These are phyloP conservation scores for Dendrobium huoshanense DNA, from an alignment of 106 monocot species.

Conservation along the genomic window DNA sequence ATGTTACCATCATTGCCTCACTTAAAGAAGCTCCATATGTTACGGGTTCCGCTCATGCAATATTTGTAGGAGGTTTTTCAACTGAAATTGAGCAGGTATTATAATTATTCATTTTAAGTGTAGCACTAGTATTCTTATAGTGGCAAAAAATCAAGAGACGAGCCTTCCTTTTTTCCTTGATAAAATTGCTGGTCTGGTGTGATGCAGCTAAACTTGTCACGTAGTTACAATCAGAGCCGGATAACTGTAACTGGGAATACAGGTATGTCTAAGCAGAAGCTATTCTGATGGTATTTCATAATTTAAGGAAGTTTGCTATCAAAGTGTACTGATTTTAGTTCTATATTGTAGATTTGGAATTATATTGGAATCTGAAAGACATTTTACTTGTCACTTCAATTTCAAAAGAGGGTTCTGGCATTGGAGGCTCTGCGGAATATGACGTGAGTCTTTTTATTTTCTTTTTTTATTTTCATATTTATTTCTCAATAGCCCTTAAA, in stretches of 20 bases:
- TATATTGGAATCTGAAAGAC: constrained; percentile 64
- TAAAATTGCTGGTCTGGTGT: neutral
- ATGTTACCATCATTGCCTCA: constrained; percentile 52
- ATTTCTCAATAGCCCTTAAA: neutral
- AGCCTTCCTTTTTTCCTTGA: neutral
- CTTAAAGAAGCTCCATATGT: constrained; percentile 53
- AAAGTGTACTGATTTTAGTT: neutral
- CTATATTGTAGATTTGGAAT: constrained; percentile 60
- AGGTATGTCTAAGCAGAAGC: constrained; percentile 27
- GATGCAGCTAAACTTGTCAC: constrained; percentile 72
- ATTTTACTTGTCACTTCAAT: constrained; percentile 33
- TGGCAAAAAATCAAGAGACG: neutral
- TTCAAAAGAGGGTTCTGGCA: constrained; percentile 34
- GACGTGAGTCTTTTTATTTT: constrained; percentile 30
- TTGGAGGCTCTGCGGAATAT: constrained; percentile 38
- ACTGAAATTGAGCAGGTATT: constrained; percentile 40
- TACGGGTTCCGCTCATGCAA: constrained; percentile 46
- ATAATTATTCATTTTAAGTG: neutral
- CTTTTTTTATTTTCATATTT: neutral
- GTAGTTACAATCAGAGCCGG: constrained; percentile 41
- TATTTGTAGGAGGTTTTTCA: constrained; percentile 80
- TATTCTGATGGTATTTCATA: constrained; percentile 1
- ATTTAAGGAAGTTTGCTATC: neutral
- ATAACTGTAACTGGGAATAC: constrained; percentile 72
- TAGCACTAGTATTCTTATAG: neutral